A percentile compares a stretch with the other conserved stretches of the same genome.
Evolutionary conservation across 2,329 filamentous ascomycete species (phyloP).

Genomic region (Penicillium sp.): DNA sequence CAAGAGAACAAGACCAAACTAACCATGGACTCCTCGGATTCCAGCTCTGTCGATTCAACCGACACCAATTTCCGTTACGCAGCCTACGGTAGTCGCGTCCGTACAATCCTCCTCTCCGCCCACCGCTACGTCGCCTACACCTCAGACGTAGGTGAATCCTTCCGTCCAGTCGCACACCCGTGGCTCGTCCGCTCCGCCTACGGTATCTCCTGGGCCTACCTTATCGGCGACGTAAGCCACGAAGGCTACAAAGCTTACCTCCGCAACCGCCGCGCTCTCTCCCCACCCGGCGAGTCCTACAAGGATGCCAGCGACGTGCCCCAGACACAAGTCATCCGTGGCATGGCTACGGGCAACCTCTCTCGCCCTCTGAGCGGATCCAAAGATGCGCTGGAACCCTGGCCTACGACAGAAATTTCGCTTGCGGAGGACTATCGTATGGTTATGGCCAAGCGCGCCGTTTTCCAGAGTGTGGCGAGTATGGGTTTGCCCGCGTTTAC

Average conservation of each 20-base stretch:
- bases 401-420: slow-evolving; percentile 54
- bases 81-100: slow-evolving; percentile 81
- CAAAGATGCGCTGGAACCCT: slow-evolving; percentile 32
- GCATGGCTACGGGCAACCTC: slow-evolving; percentile 38
- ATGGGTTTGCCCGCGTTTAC: slow-evolving; percentile 95
- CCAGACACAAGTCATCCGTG: slow-evolving; percentile 31
- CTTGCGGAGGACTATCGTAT: slow-evolving; percentile 86
- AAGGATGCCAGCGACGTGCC: slow-evolving; percentile 38
- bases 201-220: slow-evolving; percentile 87
- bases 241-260: slow-evolving; percentile 96
- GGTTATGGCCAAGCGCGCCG: slow-evolving; percentile 84
- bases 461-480: slow-evolving; percentile 87
- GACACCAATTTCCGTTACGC: slow-evolving; percentile 87
- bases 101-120: slow-evolving; percentile 83
- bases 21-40: slow-evolving; percentile 13
- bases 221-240: slow-evolving; percentile 84
- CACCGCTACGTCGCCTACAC: slow-evolving; percentile 98
- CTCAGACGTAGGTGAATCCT: slow-evolving; percentile 93
- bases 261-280: slow-evolving; percentile 73
- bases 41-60: slow-evolving; percentile 74
- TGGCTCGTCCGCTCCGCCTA: slow-evolving; percentile 80
- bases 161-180: slow-evolving; percentile 88
- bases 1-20: background rate
- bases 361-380: slow-evolving; percentile 15
- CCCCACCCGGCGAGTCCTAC: slow-evolving; percentile 61